Percentiles rank a stretch among this genome's conserved stretches.
Conservation (phyloP, 2,329 filamentous ascomycete species). For the Ramularia endophylla region DNA sequence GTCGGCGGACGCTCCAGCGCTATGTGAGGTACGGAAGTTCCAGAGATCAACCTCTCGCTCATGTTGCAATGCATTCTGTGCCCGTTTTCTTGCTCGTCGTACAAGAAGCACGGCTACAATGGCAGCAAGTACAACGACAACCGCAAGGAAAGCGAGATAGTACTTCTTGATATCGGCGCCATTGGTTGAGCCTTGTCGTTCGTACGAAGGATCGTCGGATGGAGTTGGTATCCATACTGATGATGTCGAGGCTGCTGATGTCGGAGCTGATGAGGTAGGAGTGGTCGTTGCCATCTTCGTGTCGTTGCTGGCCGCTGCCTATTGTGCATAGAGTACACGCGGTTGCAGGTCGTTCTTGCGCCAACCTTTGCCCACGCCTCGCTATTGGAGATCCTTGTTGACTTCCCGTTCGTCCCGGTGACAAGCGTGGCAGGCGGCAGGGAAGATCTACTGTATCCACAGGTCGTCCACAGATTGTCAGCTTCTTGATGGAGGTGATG, state of each 20-base stretch:
- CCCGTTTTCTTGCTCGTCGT: not conserved
- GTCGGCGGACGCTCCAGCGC: not conserved
- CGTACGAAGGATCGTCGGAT: conserved; percentile 8
- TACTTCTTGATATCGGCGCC: conserved; percentile 35
- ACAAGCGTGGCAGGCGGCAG: no score
- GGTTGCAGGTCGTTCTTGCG: not conserved
- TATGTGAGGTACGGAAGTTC: no score
- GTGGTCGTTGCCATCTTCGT: not conserved
- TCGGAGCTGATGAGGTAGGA: conserved; percentile 2
- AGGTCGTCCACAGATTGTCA: no score
- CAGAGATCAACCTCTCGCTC: conserved; percentile 3
- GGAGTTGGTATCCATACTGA: conserved; percentile 7
- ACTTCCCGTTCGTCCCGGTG: no score
- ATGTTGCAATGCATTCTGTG: not conserved
- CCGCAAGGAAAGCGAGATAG: conserved; percentile 53
- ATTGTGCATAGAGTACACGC: conserved; percentile 1
- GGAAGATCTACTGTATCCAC: no score
- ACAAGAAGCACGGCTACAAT: conserved; percentile 36
- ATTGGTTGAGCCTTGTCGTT: no score
- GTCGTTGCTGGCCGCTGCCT: not conserved
- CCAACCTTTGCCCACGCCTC: no score
- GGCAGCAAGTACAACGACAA: conserved; percentile 40
- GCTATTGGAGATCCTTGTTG: no score
- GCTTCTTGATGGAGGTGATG: no score
- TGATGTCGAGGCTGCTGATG: conserved; percentile 4